phyloP scores from a whole-genome alignment of 164 flowering plant species.

The Kalanchoe fedtschenkoi region DNA sequence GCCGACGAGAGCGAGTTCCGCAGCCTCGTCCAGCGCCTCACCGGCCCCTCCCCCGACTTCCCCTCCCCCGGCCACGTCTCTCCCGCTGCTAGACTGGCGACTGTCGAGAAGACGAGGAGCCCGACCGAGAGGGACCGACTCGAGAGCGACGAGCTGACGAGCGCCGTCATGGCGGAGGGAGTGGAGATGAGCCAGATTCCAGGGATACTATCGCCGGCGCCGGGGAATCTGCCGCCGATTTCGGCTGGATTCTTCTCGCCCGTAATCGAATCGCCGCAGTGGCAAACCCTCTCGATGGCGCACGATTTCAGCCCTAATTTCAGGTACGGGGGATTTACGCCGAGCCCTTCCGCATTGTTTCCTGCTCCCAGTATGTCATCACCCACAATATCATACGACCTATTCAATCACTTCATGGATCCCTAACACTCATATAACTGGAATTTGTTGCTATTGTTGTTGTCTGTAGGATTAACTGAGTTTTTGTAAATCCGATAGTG shows the following conservation, averaged over 20 bases:
- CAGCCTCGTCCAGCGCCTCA: conserved; percentile 32
- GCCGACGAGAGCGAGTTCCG: conserved; percentile 17
- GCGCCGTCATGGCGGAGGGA: background rate
- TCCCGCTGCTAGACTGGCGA: conserved; percentile 58
- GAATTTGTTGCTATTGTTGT: background rate
- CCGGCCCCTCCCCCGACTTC: conserved; percentile 17
- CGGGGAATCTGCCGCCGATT: conserved; percentile 46
- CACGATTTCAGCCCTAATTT: conserved; percentile 40
- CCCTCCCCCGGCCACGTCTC: conserved; percentile 25
- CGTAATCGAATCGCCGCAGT: conserved; percentile 17
- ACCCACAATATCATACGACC: conserved; percentile 5
- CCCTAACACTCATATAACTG: background rate
- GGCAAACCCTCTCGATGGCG: conserved; percentile 11
- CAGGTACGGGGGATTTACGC: conserved; percentile 23
- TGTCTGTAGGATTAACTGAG: background rate
- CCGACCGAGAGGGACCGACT: conserved; percentile 21
- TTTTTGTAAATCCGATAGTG: background rate
- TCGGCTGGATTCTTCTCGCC: conserved; percentile 58
- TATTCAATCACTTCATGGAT: conserved; percentile 28
- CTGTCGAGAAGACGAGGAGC: conserved; percentile 38
- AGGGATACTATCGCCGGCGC: conserved; percentile 78
- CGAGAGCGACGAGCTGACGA: background rate
- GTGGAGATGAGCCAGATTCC: conserved; percentile 24
- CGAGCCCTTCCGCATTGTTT: conserved; percentile 37
- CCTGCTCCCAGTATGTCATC: conserved; percentile 22